Evolutionary conservation across 805 yeast genomes (phyloP), one percentile per base, ranked within the genome.

Genomic region (Cyberlindnera xishuangbannaensis): DNA sequence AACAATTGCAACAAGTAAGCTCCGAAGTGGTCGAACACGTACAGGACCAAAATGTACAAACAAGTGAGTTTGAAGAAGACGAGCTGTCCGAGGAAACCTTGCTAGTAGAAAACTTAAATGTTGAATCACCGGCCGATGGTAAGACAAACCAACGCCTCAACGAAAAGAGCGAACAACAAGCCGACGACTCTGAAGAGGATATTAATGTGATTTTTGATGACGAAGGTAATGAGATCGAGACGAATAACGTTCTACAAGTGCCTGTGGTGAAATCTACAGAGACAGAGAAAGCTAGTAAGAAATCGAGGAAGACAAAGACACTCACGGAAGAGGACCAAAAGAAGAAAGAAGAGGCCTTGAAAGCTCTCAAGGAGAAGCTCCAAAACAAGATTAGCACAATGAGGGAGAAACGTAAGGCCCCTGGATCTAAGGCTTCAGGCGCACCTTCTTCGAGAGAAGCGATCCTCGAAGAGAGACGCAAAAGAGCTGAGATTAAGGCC

Each of bases 391-490:
- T 92, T 43, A 71, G 65, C 36, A 62, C 61, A 7, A 51, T 92
- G 62, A 76, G 78, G 45, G 87, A 79, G 35, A 82, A 75, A 59
- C 77, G 99, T 55, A 88, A 82, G 50, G 98, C 97, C 2, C 92
- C 94, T 1, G 97, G 97, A 2, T 64, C 88, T 1, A 79, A 76
- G 28, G 76, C 69, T 5, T 65, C 70, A 5, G 95, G 96, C 16
- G 92, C 95, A 0, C 87, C 88, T 12, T 71, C 78, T 39, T 83
- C 90, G 9, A 70, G 97, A 58, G 94, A 86, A 45, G 88, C 81
- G 26, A 77, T 83, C 31, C 61, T 84, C 34, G 77, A 71, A 23
- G 83, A 77, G 45, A 73, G 95, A 40, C 72, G 65, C 54, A 71
- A 59, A 31, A 63, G 56, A 43, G 62, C 56, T 28, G 46, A 43